Base-by-base conservation (phyloP, 1,284 basidiomycete genomes). In the Fomitopsis pinicola region DNA sequence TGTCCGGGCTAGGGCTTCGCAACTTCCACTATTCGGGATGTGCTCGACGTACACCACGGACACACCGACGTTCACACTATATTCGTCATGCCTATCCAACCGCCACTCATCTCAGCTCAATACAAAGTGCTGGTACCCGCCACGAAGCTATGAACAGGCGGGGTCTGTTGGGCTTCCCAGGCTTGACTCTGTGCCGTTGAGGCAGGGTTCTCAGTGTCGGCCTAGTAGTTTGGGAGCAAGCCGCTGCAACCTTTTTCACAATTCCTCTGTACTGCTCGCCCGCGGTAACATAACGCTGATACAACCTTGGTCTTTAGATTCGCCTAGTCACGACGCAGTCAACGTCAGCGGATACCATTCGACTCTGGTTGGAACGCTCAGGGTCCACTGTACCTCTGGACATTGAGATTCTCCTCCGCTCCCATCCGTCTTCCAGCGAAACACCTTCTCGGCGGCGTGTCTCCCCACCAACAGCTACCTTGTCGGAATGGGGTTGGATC, bases 341-440 rank as follows among this genome's bases (percentile, higher is more conserved):
- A 52, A 78, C 85, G 17, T 88, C 88, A 38, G 82, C 89, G n/a
- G 89, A 92, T 69, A 89, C 86, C 14, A 82, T 91, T 55, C 84
- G 89, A 4, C 78, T 92, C 14, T 91, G 89, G 89, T 78, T 92
- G 1, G 89, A 91, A 71, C 85, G 89, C 22, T 88, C 89, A 9
- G 89, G 89, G 3, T 76, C 78, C 59, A 79, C 73, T 3, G 82
- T 85, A 10, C 86, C 89, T 5, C 79, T 91, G 12, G 89, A 91
- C 71, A 89, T 92, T 63, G 88, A 91, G 69, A 90, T 92, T 56
- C 86, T 85, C 70, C 75, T 91, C 44, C 83, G 84, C 46, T 81
- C 88, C 19, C 66, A 68, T 56, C 59, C 68, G 2, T 63, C 62
- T 38, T 35, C 64, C 42, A 57, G 60, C 5, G 54, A 57, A 42